Conservation (phyloP, 2,329 filamentous ascomycete species). For the Triangularia setosa region DNA sequence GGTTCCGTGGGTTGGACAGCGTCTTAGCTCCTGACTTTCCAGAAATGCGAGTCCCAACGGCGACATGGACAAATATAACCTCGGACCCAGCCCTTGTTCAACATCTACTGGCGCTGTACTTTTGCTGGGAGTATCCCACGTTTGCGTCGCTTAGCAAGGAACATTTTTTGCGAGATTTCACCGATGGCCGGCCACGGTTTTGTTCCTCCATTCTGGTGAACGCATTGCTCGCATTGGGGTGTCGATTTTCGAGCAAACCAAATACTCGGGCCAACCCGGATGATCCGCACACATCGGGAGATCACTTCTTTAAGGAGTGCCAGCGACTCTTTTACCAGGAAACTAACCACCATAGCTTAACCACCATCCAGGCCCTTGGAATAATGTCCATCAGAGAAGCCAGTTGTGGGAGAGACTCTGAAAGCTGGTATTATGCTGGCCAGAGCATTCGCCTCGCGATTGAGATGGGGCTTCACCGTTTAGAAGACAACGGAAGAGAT, state of each 20-base stretch:
- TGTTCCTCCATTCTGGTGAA: slow-evolving; percentile 67
- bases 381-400: slow-evolving; percentile 74
- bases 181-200: slow-evolving; percentile 56
- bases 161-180: slow-evolving; percentile 64
- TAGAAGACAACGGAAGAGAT: slow-evolving; percentile 42
- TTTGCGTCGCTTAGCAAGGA: slow-evolving; percentile 70
- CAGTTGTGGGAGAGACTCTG: slow-evolving; percentile 67
- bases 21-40: slow-evolving; percentile 45
- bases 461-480: slow-evolving; percentile 65
- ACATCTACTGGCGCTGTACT: slow-evolving; percentile 63
- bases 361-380: slow-evolving; percentile 70
- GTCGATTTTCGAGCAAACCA: slow-evolving; percentile 63
- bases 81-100: slow-evolving; percentile 55
- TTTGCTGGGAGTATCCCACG: slow-evolving; percentile 73
- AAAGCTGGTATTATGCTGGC: slow-evolving; percentile 69
- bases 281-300: slow-evolving; percentile 62
- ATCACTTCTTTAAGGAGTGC: slow-evolving; percentile 71
- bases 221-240: slow-evolving; percentile 61
- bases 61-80: slow-evolving; percentile 60
- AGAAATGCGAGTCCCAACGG: slow-evolving; percentile 40
- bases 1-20: slow-evolving; percentile 43
- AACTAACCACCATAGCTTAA: slow-evolving; percentile 57
- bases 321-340: slow-evolving; percentile 57
- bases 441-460: slow-evolving; percentile 69
- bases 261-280: slow-evolving; percentile 59